These are phyloP conservation scores for Trichoderma atroviride DNA, from an alignment of 2,329 filamentous ascomycete species.

Conservation along the genomic window DNA sequence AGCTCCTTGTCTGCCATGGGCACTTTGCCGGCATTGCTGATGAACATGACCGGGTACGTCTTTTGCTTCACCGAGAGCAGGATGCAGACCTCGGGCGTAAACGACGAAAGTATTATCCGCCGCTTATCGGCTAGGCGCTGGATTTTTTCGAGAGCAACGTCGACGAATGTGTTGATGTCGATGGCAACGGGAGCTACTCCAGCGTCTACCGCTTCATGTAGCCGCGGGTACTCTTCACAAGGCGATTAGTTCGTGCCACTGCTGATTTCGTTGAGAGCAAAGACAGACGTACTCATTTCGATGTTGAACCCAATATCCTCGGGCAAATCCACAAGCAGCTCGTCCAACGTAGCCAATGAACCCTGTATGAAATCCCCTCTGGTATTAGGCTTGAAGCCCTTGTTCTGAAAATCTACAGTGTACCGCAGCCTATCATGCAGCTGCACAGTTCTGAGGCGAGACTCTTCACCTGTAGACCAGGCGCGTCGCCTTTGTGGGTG, in stretches of 20 bases:
- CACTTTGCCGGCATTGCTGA: slow-evolving; percentile 38
- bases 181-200: slow-evolving; percentile 41
- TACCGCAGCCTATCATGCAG: slow-evolving; percentile 41
- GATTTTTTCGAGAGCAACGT: slow-evolving; percentile 40
- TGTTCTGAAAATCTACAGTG: slow-evolving; percentile 44
- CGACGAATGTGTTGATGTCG: slow-evolving; percentile 45
- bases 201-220: slow-evolving; percentile 42
- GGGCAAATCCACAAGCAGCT: slow-evolving; percentile 42
- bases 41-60: slow-evolving; percentile 40
- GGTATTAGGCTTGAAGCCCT: slow-evolving; percentile 46
- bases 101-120: slow-evolving; percentile 42
- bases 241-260: neutral
- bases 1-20: slow-evolving; percentile 38
- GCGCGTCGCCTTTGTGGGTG: slow-evolving; percentile 29
- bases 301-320: slow-evolving; percentile 43
- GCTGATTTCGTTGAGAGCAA: neutral
- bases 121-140: slow-evolving; percentile 33
- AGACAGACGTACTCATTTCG: slow-evolving; percentile 42
- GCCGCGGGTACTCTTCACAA: slow-evolving; percentile 43
- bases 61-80: slow-evolving; percentile 39
- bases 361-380: slow-evolving; percentile 45
- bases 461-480: slow-evolving; percentile 31
- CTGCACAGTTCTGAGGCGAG: slow-evolving; percentile 29
- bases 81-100: slow-evolving; percentile 43
- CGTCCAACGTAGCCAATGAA: slow-evolving; percentile 42